These are phyloP conservation scores for Nemania sp. DNA, from an alignment of 2,329 filamentous ascomycete genomes.

Conservation along the genomic window DNA sequence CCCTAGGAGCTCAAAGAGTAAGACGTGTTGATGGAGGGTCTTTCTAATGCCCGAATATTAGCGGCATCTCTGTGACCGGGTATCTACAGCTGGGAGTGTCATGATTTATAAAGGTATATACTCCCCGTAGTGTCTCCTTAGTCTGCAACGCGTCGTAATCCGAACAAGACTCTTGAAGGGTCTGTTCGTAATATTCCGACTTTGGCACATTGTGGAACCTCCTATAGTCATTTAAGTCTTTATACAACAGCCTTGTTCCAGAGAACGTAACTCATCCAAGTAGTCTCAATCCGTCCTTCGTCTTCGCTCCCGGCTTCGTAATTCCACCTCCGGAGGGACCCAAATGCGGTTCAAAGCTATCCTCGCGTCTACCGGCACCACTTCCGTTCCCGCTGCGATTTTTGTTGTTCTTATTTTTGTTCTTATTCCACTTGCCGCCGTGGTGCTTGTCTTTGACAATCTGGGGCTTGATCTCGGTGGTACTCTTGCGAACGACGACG, in stretches of 20 bases:
- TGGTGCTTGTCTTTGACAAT: constrained; percentile 67
- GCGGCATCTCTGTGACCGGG: neutral
- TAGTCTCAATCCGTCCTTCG: constrained; percentile 73
- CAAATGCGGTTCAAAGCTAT: constrained; percentile 62
- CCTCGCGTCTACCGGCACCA: constrained; percentile 47
- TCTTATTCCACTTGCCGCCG: constrained; percentile 50
- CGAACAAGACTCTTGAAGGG: neutral
- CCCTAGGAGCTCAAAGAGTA: neutral
- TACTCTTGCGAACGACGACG: constrained; percentile 86
- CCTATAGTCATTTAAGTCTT: neutral
- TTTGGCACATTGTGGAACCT: neutral
- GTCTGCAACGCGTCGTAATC: neutral
- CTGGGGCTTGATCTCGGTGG: constrained; percentile 87
- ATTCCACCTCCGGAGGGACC: constrained; percentile 66
- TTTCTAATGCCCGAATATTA: neutral
- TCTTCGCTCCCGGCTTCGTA: constrained; percentile 73
- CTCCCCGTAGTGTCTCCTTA: neutral
- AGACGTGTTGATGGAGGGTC: neutral
- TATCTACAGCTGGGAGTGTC: too few relatives aligned
- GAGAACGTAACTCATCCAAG: constrained; percentile 61
- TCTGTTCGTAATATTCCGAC: neutral
- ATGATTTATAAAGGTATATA: neutral
- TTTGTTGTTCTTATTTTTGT: constrained; percentile 52
- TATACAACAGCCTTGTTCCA: neutral
- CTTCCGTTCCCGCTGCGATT: constrained; percentile 51